Evolutionary conservation across 768 basidiomycete genomes (phyloP).

Genomic region (Russula sp.): DNA sequence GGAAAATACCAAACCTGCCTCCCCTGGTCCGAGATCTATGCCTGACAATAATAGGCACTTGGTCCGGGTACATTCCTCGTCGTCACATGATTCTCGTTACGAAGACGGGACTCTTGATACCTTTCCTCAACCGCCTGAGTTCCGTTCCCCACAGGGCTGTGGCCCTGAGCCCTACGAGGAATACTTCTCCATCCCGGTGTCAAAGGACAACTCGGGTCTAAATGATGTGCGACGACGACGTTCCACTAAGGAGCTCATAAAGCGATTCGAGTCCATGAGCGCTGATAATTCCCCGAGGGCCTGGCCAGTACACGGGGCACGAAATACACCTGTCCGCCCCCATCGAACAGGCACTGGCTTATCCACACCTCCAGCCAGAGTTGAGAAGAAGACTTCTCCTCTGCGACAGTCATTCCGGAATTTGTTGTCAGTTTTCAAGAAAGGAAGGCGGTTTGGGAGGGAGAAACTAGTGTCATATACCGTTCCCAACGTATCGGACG

Average conservation of each 20-base stretch:
- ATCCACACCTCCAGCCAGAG: slow-evolving; percentile 28
- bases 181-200: slow-evolving; percentile 21
- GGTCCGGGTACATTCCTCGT: slow-evolving; percentile 12
- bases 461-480: slow-evolving; percentile 25
- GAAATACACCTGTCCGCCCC: slow-evolving; percentile 20
- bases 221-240: slow-evolving; percentile 13
- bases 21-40: slow-evolving; percentile 18
- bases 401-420: slow-evolving; percentile 61
- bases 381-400: slow-evolving; percentile 46
- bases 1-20: background rate
- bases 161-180: slow-evolving; percentile 22
- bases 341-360: slow-evolving; percentile 23
- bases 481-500: slow-evolving; percentile 12
- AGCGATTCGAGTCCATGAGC: slow-evolving; percentile 45
- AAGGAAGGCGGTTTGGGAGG: slow-evolving; percentile 30
- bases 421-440: slow-evolving; percentile 57
- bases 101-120: background rate
- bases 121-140: slow-evolving; percentile 19
- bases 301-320: background rate
- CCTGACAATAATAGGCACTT: background rate
- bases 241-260: slow-evolving; percentile 48
- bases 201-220: background rate
- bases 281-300: slow-evolving; percentile 2
- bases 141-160: slow-evolving; percentile 16
- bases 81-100: slow-evolving; percentile 6